phyloP scores from a whole-genome alignment of 345 rosid species.

The Murraya koenigii region DNA sequence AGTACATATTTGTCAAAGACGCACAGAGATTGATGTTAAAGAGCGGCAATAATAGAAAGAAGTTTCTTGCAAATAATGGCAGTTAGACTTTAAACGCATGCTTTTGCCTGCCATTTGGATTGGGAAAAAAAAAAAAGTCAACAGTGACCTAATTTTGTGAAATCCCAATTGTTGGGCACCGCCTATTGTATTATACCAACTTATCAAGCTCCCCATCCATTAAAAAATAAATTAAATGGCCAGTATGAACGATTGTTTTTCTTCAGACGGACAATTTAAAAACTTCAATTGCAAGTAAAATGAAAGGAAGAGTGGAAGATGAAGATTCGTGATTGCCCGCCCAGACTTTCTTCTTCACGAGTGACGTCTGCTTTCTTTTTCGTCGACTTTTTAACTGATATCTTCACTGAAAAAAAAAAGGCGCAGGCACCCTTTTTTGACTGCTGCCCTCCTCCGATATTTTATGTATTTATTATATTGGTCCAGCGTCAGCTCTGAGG shows the following conservation, averaged over 20 bases:
- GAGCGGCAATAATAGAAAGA: not conserved
- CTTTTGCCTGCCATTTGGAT: no score
- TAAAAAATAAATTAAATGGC: no score
- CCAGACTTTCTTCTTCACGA: not conserved
- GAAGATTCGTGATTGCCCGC: not conserved
- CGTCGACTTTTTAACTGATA: not conserved
- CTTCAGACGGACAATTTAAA: not conserved
- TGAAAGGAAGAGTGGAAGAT: not conserved
- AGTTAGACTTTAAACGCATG: not conserved
- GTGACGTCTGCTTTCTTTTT: not conserved
- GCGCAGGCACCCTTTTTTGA: not conserved
- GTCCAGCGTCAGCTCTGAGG: slow-evolving; percentile 27
- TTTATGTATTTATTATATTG: not conserved
- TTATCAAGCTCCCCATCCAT: no score
- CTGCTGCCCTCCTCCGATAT: not conserved
- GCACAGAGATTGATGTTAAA: not conserved
- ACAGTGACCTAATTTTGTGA: not conserved
- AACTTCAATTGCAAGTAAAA: not conserved
- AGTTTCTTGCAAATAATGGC: not conserved
- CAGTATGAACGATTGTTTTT: not conserved
- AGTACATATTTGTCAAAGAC: not conserved
- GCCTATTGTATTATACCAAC: not conserved
- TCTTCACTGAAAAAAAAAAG: not conserved
- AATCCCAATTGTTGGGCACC: slow-evolving; percentile 3
- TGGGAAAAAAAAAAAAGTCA: not conserved